Evolutionary conservation across 352 stramenopile species (phyloP).

Genomic region (Nothophytophthora sp.): DNA sequence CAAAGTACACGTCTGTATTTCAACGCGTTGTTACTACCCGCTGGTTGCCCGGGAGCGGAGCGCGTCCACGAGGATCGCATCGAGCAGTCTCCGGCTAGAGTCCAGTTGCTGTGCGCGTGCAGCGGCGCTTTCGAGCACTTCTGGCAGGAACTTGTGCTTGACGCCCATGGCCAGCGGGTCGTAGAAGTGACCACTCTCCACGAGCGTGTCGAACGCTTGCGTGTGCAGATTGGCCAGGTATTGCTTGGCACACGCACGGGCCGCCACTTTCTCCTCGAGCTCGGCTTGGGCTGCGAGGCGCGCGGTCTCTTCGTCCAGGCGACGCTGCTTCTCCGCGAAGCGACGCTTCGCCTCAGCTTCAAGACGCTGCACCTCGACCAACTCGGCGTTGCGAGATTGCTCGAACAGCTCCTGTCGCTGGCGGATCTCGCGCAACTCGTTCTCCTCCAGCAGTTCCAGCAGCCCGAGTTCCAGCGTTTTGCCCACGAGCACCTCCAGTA

Average conservation of each 20-base stretch:
- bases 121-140: slow-evolving; percentile 48
- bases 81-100: slow-evolving; percentile 21
- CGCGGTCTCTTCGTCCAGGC: slow-evolving; percentile 80
- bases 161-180: slow-evolving; percentile 89
- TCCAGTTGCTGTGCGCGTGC: slow-evolving; percentile 42
- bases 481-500: slow-evolving; percentile 94
- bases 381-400: slow-evolving; percentile 90
- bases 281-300: slow-evolving; percentile 74
- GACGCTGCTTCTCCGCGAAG: slow-evolving; percentile 90
- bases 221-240: slow-evolving; percentile 88
- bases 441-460: slow-evolving; percentile 95
- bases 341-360: slow-evolving; percentile 93
- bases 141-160: slow-evolving; percentile 77
- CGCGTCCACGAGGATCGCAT: slow-evolving; percentile 24
- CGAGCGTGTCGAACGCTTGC: slow-evolving; percentile 87
- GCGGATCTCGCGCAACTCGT: slow-evolving; percentile 90
- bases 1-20: neutral
- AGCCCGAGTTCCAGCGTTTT: slow-evolving; percentile 95
- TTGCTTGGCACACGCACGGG: slow-evolving; percentile 85
- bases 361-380: slow-evolving; percentile 93
- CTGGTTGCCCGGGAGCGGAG: slow-evolving; percentile 17
- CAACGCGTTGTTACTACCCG: slow-evolving; percentile 5
- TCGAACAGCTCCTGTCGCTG: slow-evolving; percentile 93
- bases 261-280: slow-evolving; percentile 93
- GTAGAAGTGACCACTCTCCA: slow-evolving; percentile 89